Evolutionary conservation across 192 early-diverging fungal species (phyloP).

Genomic region (Spinellus fusiger): DNA sequence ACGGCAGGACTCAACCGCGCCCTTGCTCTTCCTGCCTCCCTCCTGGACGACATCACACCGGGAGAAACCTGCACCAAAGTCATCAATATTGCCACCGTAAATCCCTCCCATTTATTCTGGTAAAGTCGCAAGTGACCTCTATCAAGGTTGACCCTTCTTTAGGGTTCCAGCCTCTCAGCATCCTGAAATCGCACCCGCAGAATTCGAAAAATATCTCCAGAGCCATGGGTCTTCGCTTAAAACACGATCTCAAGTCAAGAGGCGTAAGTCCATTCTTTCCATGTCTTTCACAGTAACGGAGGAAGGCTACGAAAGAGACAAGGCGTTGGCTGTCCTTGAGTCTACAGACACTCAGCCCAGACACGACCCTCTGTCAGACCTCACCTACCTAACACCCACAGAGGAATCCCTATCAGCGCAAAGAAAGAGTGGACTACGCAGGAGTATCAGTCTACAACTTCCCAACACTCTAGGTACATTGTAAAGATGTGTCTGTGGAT

Average conservation of each 20-base stretch:
- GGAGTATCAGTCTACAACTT: conserved; percentile 8
- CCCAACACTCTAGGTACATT: conserved; percentile 4
- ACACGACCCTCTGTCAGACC: neutral
- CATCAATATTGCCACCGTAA: conserved; percentile 18
- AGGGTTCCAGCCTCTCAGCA: conserved; percentile 30
- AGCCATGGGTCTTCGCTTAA: conserved; percentile 15
- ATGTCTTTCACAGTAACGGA: conserved; percentile 19
- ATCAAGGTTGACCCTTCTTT: neutral
- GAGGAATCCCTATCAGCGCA: neutral
- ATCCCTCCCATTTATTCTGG: conserved; percentile 30
- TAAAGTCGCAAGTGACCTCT: conserved; percentile 3
- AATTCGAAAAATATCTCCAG: conserved; percentile 26
- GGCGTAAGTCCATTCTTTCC: conserved; percentile 23
- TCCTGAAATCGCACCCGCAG: conserved; percentile 24
- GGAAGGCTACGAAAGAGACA: neutral
- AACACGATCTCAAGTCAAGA: conserved; percentile 4
- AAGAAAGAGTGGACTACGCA: conserved; percentile 2
- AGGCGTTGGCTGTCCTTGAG: neutral
- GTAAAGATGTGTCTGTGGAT: neutral
- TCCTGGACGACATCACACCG: conserved; percentile 6
- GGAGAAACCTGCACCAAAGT: conserved; percentile 9
- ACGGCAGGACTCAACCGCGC: conserved; percentile 1
- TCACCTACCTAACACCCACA: neutral
- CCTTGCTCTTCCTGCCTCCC: conserved; percentile 2
- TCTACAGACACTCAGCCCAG: neutral